Conservation (phyloP, 805 yeast genomes). For the Metschnikowia koreensis region DNA sequence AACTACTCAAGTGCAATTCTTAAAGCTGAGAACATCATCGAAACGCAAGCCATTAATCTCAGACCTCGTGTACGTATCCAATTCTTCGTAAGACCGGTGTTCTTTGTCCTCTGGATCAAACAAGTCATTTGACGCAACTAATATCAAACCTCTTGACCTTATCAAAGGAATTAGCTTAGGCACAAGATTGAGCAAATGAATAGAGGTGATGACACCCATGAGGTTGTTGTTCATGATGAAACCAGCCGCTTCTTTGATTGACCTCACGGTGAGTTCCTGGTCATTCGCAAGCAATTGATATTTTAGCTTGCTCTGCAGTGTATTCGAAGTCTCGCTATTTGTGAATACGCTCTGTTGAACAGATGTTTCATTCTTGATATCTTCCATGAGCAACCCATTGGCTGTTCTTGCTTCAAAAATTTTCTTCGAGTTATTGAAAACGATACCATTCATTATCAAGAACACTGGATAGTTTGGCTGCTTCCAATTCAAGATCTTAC, state of each 20-base stretch:
- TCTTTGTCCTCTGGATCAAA: conserved; percentile 24
- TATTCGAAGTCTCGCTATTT: neutral
- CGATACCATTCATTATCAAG: conserved; percentile 72
- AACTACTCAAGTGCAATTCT: conserved; percentile 40
- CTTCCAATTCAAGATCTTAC: conserved; percentile 95
- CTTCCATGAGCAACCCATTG: conserved; percentile 38
- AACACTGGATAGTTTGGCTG: conserved; percentile 97
- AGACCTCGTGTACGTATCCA: conserved; percentile 38
- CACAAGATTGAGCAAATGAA: conserved; percentile 64
- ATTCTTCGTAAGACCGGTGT: conserved; percentile 26
- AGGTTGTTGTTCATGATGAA: conserved; percentile 82
- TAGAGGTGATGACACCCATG: conserved; percentile 78
- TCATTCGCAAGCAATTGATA: conserved; percentile 26
- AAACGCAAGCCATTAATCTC: conserved; percentile 68
- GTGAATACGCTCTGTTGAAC: neutral
- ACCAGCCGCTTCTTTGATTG: conserved; percentile 76
- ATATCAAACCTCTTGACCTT: conserved; percentile 74
- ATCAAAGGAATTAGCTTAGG: conserved; percentile 75
- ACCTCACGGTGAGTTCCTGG: conserved; percentile 51
- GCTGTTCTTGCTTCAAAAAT: conserved; percentile 40
- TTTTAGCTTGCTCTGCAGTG: conserved; percentile 11
- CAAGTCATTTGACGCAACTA: conserved; percentile 64
- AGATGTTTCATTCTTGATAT: conserved; percentile 10
- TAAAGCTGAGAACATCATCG: conserved; percentile 63
- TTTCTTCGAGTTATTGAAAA: conserved; percentile 26